Evolutionary conservation across 306 rosid genomes (phyloP).

Genomic region (Styphnolobium japonicum): DNA sequence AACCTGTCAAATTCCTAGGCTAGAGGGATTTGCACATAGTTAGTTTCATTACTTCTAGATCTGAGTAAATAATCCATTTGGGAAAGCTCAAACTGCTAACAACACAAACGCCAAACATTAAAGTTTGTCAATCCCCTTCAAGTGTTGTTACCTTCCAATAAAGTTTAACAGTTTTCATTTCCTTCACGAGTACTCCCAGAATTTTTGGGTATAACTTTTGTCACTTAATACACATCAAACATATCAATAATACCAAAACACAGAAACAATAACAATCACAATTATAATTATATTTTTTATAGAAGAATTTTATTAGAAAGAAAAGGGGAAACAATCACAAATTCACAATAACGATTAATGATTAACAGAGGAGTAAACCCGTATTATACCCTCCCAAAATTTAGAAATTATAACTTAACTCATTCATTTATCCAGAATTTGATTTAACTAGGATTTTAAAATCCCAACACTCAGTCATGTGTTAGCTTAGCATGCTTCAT

Average conservation of each 20-base stretch:
- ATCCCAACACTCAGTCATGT: not conserved
- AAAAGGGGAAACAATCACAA: not conserved
- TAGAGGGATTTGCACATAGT: not conserved
- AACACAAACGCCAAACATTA: not conserved
- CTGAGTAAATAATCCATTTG: not conserved
- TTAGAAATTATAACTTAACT: not conserved
- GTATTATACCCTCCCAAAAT: not conserved
- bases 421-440: not conserved
- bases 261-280: not conserved
- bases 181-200: not conserved
- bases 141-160: constrained; percentile 4
- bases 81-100: not conserved
- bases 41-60: not conserved
- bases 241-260: constrained; percentile 1
- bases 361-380: not conserved
- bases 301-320: not conserved
- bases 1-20: not conserved
- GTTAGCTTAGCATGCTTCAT: constrained; percentile 10
- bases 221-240: not conserved
- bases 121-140: not conserved
- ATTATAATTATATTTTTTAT: not conserved
- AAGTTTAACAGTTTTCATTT: not conserved
- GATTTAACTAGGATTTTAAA: not conserved
- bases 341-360: not conserved
- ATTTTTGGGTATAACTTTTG: not conserved